phyloP scores from a whole-genome alignment of 2,329 filamentous ascomycete genomes.

The Hirsutella minnesotensis region DNA sequence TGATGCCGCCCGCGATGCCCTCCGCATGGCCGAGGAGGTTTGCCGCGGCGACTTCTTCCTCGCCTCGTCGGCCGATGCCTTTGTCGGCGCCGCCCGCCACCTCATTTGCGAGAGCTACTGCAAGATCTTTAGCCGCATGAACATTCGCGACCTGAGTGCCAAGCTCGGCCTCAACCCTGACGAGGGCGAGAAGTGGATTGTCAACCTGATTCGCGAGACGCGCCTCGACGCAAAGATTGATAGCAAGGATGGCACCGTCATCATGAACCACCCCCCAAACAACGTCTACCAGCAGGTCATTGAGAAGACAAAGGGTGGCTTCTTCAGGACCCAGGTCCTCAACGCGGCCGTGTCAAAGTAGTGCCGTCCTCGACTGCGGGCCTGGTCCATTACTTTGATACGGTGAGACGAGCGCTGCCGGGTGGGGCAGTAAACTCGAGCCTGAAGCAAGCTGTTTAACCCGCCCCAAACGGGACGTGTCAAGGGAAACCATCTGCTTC shows the following conservation, averaged over 20 bases:
- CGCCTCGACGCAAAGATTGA: slow-evolving; percentile 98
- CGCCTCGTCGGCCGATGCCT: slow-evolving; percentile 67
- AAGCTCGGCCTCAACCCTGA: slow-evolving; percentile 85
- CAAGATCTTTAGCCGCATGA: slow-evolving; percentile 98
- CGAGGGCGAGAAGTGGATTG: slow-evolving; percentile 99
- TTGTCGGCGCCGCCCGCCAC: slow-evolving; percentile 89
- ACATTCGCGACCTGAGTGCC: slow-evolving; percentile 90
- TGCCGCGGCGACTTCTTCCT: slow-evolving; percentile 95
- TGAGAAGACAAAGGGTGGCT: slow-evolving; percentile 95
- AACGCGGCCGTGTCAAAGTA: slow-evolving; percentile 52
- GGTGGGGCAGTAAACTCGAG: neutral
- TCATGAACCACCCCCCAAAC: slow-evolving; percentile 99
- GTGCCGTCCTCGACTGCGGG: too few species aligned
- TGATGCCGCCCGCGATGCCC: slow-evolving; percentile 84
- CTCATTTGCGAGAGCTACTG: slow-evolving; percentile 98
- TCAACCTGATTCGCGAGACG: slow-evolving; percentile 97
- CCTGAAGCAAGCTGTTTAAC: neutral
- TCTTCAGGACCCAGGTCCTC: slow-evolving; percentile 95
- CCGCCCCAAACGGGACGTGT: neutral
- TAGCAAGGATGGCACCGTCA: slow-evolving; percentile 94
- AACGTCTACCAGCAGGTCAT: slow-evolving; percentile 99
- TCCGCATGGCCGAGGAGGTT: slow-evolving; percentile 80
- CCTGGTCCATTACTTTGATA: too few species aligned
- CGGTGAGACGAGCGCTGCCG: too few species aligned
- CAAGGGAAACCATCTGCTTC: too few species aligned